Evolutionary conservation across 73 alveolate species (phyloP).

Genomic region (Diophrys appendiculata): DNA sequence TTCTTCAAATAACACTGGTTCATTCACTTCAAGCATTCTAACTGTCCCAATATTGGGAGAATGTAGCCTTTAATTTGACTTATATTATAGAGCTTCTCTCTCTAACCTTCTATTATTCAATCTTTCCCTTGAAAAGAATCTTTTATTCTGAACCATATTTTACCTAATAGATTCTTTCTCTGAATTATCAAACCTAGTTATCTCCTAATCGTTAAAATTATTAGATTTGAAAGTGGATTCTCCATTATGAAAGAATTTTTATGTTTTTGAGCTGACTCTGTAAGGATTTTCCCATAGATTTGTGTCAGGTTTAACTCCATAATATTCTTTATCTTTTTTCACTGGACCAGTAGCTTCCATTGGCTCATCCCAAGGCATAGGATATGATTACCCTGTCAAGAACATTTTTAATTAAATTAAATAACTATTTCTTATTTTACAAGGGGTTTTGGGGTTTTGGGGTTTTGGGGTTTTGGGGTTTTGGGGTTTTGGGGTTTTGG

Average conservation of each 20-base stretch:
- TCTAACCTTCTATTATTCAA: conserved; percentile 27
- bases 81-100: conserved; percentile 28
- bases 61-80: conserved; percentile 5
- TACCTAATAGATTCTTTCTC: not conserved
- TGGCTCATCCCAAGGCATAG: conserved; percentile 50
- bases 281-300: conserved; percentile 20
- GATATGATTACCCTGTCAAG: conserved; percentile 21
- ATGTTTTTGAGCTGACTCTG: conserved; percentile 7
- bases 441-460: no score
- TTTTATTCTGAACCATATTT: not conserved
- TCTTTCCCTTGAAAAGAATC: conserved; percentile 4
- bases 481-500: no score
- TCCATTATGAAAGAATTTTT: conserved; percentile 9
- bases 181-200: not conserved
- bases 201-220: conserved; percentile 14
- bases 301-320: not conserved
- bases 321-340: conserved; percentile 5
- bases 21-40: conserved; percentile 2
- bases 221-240: conserved; percentile 11
- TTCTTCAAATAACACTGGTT: conserved; percentile 24
- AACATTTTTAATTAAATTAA: no score
- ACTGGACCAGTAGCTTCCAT: not conserved
- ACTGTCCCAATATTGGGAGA: not conserved
- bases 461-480: no score
- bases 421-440: no score